These are phyloP conservation scores for Vitis amurensis DNA, from an alignment of 164 flowering plant species.

Conservation along the genomic window DNA sequence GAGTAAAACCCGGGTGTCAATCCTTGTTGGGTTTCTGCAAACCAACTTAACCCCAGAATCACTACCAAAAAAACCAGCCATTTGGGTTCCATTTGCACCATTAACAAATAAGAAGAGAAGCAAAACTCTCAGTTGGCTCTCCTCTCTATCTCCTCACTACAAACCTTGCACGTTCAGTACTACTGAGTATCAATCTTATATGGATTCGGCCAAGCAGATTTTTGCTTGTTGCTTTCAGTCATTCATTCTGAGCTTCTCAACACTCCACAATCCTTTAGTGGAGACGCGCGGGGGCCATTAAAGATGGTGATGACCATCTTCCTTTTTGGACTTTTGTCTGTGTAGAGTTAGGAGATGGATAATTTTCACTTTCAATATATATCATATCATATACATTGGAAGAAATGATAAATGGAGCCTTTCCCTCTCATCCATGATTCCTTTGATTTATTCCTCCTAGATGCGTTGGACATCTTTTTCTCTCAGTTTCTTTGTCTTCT, in stretches of 20 bases:
- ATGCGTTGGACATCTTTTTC: background rate
- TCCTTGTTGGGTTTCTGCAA: conserved; percentile 27
- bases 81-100: conserved; percentile 19
- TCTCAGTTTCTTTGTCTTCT: too few species aligned
- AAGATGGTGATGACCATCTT: background rate
- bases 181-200: background rate
- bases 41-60: conserved; percentile 19
- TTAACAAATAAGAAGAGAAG: background rate
- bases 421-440: background rate
- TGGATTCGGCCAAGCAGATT: background rate
- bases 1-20: conserved; percentile 52
- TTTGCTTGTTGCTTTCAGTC: background rate
- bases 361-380: too few species aligned
- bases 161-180: background rate
- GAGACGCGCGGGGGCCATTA: conserved; percentile 9
- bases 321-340: background rate
- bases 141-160: background rate
- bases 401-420: too few species aligned
- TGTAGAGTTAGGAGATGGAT: background rate
- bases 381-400: too few species aligned
- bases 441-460: conserved; percentile 10
- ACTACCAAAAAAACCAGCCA: conserved; percentile 18
- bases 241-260: background rate
- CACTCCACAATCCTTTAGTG: background rate
- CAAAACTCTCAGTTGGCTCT: background rate